Percentiles rank a stretch among this genome's conserved stretches.
phyloP scores from a whole-genome alignment of 495 filamentous ascomycete genomes.

The Mycothermus thermophilus region DNA sequence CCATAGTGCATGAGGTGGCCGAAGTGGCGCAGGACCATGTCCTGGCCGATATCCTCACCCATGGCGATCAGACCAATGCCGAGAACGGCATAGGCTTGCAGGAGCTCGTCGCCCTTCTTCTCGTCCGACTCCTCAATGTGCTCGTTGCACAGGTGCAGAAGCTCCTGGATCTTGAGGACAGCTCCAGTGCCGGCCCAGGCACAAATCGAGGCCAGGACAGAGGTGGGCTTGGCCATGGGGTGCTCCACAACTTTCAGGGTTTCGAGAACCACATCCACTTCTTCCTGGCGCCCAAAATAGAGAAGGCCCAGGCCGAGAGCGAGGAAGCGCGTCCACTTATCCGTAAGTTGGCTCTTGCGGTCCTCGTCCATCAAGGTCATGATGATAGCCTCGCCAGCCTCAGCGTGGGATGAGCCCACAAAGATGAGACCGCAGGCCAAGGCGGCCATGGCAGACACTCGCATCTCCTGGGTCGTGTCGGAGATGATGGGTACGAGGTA shows the following conservation, averaged over 20 bases:
- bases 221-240: slow-evolving; percentile 81
- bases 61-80: slow-evolving; percentile 90
- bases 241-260: slow-evolving; percentile 92
- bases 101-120: slow-evolving; percentile 83
- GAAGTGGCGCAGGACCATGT: slow-evolving; percentile 96
- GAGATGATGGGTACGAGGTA: slow-evolving; percentile 72
- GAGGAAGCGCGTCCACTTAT: slow-evolving; percentile 97
- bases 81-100: slow-evolving; percentile 90
- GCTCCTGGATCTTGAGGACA: slow-evolving; percentile 88
- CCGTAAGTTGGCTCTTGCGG: slow-evolving; percentile 69
- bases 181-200: slow-evolving; percentile 96
- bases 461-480: slow-evolving; percentile 75
- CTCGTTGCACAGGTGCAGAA: slow-evolving; percentile 94
- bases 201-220: slow-evolving; percentile 85
- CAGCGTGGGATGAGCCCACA: slow-evolving; percentile 79
- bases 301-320: slow-evolving; percentile 85
- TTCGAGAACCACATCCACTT: slow-evolving; percentile 89
- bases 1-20: slow-evolving; percentile 99
- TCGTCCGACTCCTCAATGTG: slow-evolving; percentile 84
- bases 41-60: slow-evolving; percentile 96
- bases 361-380: slow-evolving; percentile 86
- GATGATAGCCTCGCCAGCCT: slow-evolving; percentile 78
- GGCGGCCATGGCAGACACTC: slow-evolving; percentile 90
- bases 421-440: slow-evolving; percentile 82
- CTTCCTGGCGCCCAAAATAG: slow-evolving; percentile 92